Base-by-base conservation (phyloP, 2,329 filamentous ascomycete species). In the Graphilbum sp. region DNA sequence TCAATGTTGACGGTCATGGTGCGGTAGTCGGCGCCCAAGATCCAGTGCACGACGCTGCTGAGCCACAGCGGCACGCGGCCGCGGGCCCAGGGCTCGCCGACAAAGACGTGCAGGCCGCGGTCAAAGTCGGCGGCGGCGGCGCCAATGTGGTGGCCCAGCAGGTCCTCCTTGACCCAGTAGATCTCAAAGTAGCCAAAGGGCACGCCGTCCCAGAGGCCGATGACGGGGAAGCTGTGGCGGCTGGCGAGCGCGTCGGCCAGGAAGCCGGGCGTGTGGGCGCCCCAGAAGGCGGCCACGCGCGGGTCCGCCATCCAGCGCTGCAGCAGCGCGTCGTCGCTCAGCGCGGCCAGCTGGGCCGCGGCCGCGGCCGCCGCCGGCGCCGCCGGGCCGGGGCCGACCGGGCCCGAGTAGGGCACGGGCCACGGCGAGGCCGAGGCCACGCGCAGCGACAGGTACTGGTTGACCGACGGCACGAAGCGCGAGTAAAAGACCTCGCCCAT, bases 181-280 rank as follows among this genome's bases (percentile, higher is more conserved):
- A 98, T 70, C 61, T 98, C 90, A 53, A 98, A 95, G 54, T 92
- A 98, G 0, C 86, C 90, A 59, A 96, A 98, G 0, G 88, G 88
- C 43, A 88, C 79, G 11, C 85, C 87, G 49, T 96, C 85, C 83
- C 88, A 98, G 53, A 86, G 78, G 1, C 83, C 90, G 43, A 96
- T 88, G 0, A 79, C 85, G 0, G 90, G 90, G 56, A 96, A 94
- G 9, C 78, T 85, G 56, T 95, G 80, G 16, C 67, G 66, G 17
- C 68, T 75, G 12, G 66, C 66, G 11, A 96, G 60, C 0, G 69
- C 75, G 3, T 61, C 63, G 17, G 67, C 61, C 4, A 98, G 63
- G 43, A 94, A 92, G 2, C 69, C 41, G 57, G 75, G 39, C 58
- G 75, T 37, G 58, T 71, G 66, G 61, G 58, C 70, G 18, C 83